A percentile compares a stretch with the other conserved stretches of the same genome.
These are phyloP conservation scores for Phlyctochytrium arcticum DNA, from an alignment of 192 early-diverging fungal genomes.

Conservation along the genomic window DNA sequence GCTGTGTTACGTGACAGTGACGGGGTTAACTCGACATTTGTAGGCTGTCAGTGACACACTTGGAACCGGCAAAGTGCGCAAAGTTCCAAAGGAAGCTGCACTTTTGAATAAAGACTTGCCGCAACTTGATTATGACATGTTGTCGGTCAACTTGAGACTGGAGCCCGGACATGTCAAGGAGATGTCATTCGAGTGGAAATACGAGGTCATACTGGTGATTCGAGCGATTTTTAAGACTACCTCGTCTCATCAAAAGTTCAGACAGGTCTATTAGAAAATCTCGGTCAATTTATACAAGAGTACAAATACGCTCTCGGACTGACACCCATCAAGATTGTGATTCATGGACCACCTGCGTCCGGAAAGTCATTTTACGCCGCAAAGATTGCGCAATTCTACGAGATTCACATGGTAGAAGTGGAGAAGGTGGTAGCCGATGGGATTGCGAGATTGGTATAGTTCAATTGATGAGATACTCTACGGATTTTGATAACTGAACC, in stretches of 20 bases:
- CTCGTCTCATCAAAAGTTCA: neutral
- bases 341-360: slow-evolving; percentile 57
- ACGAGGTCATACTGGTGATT: slow-evolving; percentile 35
- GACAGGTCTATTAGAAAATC: slow-evolving; percentile 53
- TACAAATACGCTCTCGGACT: slow-evolving; percentile 60
- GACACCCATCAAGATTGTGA: slow-evolving; percentile 44
- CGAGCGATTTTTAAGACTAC: neutral
- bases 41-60: slow-evolving; percentile 53
- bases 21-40: too few species aligned
- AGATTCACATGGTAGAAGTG: slow-evolving; percentile 48
- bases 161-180: slow-evolving; percentile 57
- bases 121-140: slow-evolving; percentile 54
- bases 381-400: slow-evolving; percentile 48
- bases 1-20: too few species aligned
- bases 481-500: too few species aligned
- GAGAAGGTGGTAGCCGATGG: slow-evolving; percentile 49
- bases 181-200: slow-evolving; percentile 59
- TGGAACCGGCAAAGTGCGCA: slow-evolving; percentile 49
- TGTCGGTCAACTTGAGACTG: slow-evolving; percentile 48
- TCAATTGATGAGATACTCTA: too few species aligned
- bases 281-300: slow-evolving; percentile 48
- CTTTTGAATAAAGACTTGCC: slow-evolving; percentile 46
- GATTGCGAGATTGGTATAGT: slow-evolving; percentile 38
- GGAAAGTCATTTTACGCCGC: slow-evolving; percentile 48
- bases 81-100: slow-evolving; percentile 48